Evolutionary conservation across 2,329 filamentous ascomycete genomes (phyloP), one percentile per base, ranked within the genome.

Genomic region (Sporothrix curviconia): DNA sequence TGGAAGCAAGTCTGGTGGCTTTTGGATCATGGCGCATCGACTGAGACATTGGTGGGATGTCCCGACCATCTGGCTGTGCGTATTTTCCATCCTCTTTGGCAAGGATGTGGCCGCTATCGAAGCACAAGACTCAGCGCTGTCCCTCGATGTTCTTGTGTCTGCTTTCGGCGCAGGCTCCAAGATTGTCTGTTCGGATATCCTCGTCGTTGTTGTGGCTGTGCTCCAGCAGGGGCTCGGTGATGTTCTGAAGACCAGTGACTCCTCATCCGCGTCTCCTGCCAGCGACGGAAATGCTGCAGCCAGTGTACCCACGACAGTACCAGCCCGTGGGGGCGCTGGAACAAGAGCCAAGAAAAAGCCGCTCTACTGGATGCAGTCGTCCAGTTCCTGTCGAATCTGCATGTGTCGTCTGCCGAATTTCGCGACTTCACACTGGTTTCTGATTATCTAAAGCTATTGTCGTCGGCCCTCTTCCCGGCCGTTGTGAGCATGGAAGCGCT

Each of bases 1-100:
- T 63, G 79, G 85, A 1, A 75, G 70, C 14, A 96, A 95, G 71
- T 90, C 87, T 11, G 90, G 90, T 30, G 95, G 95, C 1, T 96
- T 96, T 68, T 79, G 80, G 34, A 87, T 96, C 61, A 86, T 97
- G 83, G 87, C 87, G 37, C 82, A 88, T 65, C 83, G 90, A 32
- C 73, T 99, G 4, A 90, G 86, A 66, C 79, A 86, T 65, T 96
- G 92, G 84, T 99, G 94, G 92, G 86, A 89, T 66, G 81, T 91
- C 15, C 83, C 91, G 2, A 83, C 84, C 0, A 72, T 97, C 25
- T 97, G 94, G 94, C 85, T 87, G 0, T 86, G 94, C 43, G 91
- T 89, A 67, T 89, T 99, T 70, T 86, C 89, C 55, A 87, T 97
- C 22, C 72, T 99, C 2, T 96, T 99, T 66, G 91, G 89, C 1